A percentile compares a stretch with the other conserved stretches of the same genome.
phyloP scores from a whole-genome alignment of 805 yeast genomes.

The Pichia manshurica region DNA sequence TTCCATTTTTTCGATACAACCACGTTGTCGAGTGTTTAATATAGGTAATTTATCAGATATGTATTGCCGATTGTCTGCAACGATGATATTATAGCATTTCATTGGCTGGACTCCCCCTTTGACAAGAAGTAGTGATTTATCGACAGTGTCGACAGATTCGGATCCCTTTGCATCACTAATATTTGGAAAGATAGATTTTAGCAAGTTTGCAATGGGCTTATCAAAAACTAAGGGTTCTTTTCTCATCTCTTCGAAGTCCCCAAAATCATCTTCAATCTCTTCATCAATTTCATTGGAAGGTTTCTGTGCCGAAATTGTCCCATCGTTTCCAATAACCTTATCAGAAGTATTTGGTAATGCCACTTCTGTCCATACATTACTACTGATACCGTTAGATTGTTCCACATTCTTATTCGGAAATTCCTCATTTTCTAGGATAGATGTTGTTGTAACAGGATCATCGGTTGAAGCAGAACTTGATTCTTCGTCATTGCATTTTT shows the following conservation, averaged over 20 bases:
- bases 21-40: conserved; percentile 20
- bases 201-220: conserved; percentile 9
- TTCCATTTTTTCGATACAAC: conserved; percentile 14
- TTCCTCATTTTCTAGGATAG: not conserved
- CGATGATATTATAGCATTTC: conserved; percentile 14
- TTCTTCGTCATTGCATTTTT: too few species aligned
- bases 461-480: not conserved
- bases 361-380: not conserved
- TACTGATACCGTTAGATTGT: not conserved
- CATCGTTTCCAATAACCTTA: not conserved
- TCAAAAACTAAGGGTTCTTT: conserved; percentile 1
- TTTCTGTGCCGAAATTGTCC: not conserved
- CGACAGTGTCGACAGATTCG: too few species aligned
- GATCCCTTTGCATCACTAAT: not conserved
- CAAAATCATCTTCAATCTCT: conserved; percentile 23
- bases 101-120: conserved; percentile 7
- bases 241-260: conserved; percentile 20
- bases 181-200: conserved; percentile 4
- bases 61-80: conserved; percentile 10
- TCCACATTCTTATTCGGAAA: not conserved
- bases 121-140: not conserved
- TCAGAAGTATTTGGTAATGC: too few species aligned
- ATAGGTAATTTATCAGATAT: conserved; percentile 8
- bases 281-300: conserved; percentile 2
- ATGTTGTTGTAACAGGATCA: not conserved